phyloP scores from a whole-genome alignment of 176 grass and related monocot species.

The Ensete glaucum region DNA sequence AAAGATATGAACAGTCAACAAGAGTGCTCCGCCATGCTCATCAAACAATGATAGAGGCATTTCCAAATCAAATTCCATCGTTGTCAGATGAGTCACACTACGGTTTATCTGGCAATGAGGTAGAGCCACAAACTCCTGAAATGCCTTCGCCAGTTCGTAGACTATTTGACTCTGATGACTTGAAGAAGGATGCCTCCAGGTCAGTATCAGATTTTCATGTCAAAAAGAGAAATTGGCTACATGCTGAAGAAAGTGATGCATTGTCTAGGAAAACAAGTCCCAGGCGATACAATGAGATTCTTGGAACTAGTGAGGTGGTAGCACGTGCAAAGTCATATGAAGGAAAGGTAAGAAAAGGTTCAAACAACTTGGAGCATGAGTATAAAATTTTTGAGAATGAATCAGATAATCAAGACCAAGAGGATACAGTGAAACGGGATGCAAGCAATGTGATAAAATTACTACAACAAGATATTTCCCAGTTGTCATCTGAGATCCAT shows the following conservation, averaged over 20 bases:
- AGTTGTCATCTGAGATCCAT: slow-evolving; percentile 56
- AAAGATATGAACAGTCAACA: slow-evolving; percentile 66
- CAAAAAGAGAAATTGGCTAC: slow-evolving; percentile 49
- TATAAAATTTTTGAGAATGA: slow-evolving; percentile 14
- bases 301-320: slow-evolving; percentile 3
- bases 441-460: slow-evolving; percentile 31
- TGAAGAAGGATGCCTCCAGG: slow-evolving; percentile 32
- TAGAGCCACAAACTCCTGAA: slow-evolving; percentile 42
- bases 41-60: slow-evolving; percentile 77
- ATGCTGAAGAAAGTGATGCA: slow-evolving; percentile 48
- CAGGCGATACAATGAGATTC: slow-evolving; percentile 40
- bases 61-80: slow-evolving; percentile 59
- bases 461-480: slow-evolving; percentile 66
- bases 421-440: slow-evolving; percentile 26
- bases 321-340: slow-evolving; percentile 20
- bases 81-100: slow-evolving; percentile 42
- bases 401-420: not conserved
- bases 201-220: slow-evolving; percentile 22
- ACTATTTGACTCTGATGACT: slow-evolving; percentile 41
- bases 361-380: slow-evolving; percentile 33
- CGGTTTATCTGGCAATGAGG: slow-evolving; percentile 22
- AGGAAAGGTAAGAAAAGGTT: slow-evolving; percentile 40
- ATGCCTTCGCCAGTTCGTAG: slow-evolving; percentile 18
- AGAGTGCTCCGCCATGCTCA: slow-evolving; percentile 67
- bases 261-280: slow-evolving; percentile 33